Evolutionary conservation across 2,329 filamentous ascomycete genomes (phyloP).

Genomic region (Trematosphaeria pertusa): DNA sequence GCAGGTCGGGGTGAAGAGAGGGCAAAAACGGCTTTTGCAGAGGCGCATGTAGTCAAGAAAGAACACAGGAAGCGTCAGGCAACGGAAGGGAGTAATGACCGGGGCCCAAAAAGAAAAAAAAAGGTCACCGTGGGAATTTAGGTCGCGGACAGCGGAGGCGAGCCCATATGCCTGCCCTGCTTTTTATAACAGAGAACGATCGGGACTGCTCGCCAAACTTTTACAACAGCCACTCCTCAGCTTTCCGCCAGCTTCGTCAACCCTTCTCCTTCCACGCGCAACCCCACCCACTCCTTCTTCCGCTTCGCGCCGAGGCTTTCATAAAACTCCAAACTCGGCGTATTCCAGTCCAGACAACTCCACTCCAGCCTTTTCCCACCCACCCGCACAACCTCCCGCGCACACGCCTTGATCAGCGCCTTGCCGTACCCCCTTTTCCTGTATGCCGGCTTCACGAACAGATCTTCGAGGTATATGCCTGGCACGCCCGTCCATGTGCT

Average conservation of each 20-base stretch:
- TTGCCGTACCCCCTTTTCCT: slow-evolving; percentile 82
- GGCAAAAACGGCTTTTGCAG: too few relatives aligned
- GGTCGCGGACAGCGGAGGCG: too few relatives aligned
- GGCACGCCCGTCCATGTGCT: slow-evolving; percentile 88
- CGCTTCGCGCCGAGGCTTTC: slow-evolving; percentile 65
- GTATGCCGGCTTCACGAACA: slow-evolving; percentile 78
- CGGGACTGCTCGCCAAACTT: too few relatives aligned
- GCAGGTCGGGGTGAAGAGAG: too few relatives aligned
- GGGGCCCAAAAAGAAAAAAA: too few relatives aligned
- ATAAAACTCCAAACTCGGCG: slow-evolving; percentile 89
- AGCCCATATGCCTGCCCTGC: too few relatives aligned
- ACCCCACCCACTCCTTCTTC: slow-evolving; percentile 75
- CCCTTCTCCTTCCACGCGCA: slow-evolving; percentile 74
- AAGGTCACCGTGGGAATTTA: too few relatives aligned
- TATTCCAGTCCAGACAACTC: slow-evolving; percentile 92
- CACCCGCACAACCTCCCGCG: slow-evolving; percentile 77
- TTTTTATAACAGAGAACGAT: too few relatives aligned
- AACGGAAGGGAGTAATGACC: too few relatives aligned
- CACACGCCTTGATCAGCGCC: slow-evolving; percentile 74
- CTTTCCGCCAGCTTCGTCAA: slow-evolving; percentile 70
- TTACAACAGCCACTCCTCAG: too few relatives aligned
- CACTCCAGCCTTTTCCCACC: slow-evolving; percentile 82
- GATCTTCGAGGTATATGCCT: slow-evolving; percentile 91
- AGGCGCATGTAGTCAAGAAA: too few relatives aligned
- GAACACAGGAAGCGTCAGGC: too few relatives aligned